Evolutionary conservation across 441 rosid species (phyloP).

Genomic region (Adansonia gregorii): DNA sequence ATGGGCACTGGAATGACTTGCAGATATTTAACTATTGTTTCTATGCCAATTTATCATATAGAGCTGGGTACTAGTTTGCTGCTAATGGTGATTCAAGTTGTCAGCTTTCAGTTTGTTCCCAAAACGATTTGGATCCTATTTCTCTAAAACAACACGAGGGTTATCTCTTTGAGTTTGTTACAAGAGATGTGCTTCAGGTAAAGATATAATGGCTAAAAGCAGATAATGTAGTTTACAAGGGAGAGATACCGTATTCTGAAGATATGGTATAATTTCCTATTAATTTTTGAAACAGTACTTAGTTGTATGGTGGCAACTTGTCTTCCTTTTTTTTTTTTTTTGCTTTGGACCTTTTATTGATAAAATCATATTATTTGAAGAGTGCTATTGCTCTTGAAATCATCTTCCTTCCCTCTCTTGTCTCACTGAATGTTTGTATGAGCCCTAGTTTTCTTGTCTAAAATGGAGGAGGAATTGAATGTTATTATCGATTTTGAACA

Average conservation of each 20-base stretch:
- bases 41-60: not conserved
- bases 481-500: not conserved
- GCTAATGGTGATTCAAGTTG: conserved; percentile 21
- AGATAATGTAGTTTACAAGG: not conserved
- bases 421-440: not conserved
- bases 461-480: not conserved
- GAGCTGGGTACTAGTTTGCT: conserved; percentile 4
- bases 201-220: not conserved
- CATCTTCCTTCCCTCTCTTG: not conserved
- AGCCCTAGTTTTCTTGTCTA: not conserved
- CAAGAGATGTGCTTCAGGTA: not conserved
- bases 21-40: conserved; percentile 17
- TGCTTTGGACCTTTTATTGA: not conserved
- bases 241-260: not conserved
- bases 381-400: not conserved
- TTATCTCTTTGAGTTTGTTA: conserved; percentile 12
- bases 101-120: conserved; percentile 13
- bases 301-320: not conserved
- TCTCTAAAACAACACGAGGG: not conserved
- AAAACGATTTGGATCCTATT: not conserved
- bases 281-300: not conserved
- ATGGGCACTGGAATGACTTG: not conserved
- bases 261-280: not conserved
- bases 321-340: not conserved
- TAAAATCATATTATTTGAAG: not conserved